phyloP scores from a whole-genome alignment of 2,329 filamentous ascomycete genomes.

The Fusarium sacchari region DNA sequence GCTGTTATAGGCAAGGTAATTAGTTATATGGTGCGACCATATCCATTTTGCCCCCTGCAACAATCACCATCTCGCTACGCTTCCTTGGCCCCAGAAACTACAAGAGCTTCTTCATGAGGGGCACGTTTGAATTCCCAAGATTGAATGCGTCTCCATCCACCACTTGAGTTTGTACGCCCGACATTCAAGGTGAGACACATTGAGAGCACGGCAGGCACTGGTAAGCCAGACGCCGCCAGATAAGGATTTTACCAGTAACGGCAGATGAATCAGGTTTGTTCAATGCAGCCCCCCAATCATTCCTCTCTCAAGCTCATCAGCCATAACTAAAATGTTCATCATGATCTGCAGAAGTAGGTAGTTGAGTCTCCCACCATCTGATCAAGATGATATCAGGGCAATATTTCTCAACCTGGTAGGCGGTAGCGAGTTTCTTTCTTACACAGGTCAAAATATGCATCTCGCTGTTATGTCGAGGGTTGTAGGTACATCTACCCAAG shows the following conservation, averaged over 20 bases:
- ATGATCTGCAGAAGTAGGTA: background rate
- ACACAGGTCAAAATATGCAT: background rate
- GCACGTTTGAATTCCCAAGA: background rate
- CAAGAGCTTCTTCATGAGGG: background rate
- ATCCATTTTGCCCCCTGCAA: background rate
- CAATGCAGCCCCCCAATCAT: background rate
- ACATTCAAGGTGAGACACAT: background rate
- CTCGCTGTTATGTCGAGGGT: conserved; percentile 1
- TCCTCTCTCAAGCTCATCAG: background rate
- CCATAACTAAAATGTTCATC: background rate
- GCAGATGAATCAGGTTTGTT: background rate
- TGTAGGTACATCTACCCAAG: background rate
- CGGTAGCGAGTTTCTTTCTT: background rate
- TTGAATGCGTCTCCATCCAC: background rate
- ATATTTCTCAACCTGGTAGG: conserved; percentile 1
- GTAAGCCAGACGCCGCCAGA: background rate
- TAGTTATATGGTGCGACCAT: background rate
- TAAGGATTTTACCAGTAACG: background rate
- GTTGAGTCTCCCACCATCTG: background rate
- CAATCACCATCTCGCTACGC: conserved; percentile 4
- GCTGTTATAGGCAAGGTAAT: background rate
- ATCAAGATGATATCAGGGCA: background rate
- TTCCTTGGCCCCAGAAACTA: background rate
- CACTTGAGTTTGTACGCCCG: background rate
- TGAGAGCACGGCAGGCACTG: background rate